A percentile compares a stretch with the other conserved stretches of the same genome.
These are phyloP conservation scores for Metschnikowia lunata DNA, from an alignment of 805 yeast species.

Conservation along the genomic window DNA sequence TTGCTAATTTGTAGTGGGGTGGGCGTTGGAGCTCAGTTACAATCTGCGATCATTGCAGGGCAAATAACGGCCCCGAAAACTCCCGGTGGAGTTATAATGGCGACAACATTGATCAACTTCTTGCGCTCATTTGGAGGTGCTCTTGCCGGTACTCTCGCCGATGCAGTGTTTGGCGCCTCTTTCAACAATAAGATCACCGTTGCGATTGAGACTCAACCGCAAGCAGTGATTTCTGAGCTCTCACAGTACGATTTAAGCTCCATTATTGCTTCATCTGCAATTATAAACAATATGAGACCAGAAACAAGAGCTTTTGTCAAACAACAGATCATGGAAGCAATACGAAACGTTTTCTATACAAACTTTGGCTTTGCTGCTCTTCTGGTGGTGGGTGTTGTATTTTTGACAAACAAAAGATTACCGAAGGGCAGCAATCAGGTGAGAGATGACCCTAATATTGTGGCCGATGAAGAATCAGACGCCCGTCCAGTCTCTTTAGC, in stretches of 20 bases:
- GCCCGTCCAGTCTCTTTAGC: too few species aligned
- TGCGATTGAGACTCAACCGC: conserved; percentile 11
- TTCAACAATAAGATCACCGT: conserved; percentile 14
- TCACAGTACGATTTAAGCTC: conserved; percentile 12
- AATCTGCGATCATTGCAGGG: conserved; percentile 40
- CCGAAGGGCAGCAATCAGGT: conserved; percentile 24
- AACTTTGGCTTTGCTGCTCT: conserved; percentile 33
- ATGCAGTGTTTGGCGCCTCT: conserved; percentile 34
- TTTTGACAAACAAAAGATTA: conserved; percentile 39
- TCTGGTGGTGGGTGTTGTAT: conserved; percentile 28
- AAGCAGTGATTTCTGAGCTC: conserved; percentile 19
- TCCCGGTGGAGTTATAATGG: conserved; percentile 46
- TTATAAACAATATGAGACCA: conserved; percentile 15
- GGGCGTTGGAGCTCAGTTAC: conserved; percentile 45
- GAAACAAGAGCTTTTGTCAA: conserved; percentile 22
- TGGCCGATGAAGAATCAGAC: background rate
- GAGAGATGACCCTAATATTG: conserved; percentile 11
- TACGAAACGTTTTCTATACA: conserved; percentile 39
- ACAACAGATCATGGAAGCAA: conserved; percentile 30
- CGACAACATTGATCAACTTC: conserved; percentile 44
- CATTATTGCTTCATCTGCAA: conserved; percentile 15
- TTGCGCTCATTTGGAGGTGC: conserved; percentile 45
- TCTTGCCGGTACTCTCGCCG: conserved; percentile 39
- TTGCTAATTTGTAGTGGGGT: conserved; percentile 45
- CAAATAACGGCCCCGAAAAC: conserved; percentile 50